Conservation (phyloP, 2,329 filamentous ascomycete species). For the Diaporthe sp. region DNA sequence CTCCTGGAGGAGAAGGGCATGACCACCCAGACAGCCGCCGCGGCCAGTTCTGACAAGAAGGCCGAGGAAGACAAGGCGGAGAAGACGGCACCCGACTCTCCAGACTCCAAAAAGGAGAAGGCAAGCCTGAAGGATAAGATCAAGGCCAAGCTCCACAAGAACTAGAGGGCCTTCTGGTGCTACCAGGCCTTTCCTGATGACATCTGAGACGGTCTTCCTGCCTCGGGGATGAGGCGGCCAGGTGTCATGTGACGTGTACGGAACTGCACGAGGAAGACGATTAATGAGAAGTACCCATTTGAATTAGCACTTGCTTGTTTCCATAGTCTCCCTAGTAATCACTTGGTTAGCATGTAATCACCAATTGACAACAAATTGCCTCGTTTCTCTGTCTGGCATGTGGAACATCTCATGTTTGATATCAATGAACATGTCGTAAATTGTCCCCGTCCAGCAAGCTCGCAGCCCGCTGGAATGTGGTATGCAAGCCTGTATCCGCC, state of each 20-base stretch:
- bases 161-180: constrained; percentile 47
- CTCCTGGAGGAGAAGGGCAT: constrained; percentile 68
- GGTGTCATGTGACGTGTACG: background rate
- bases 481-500: too few relatives aligned
- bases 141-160: constrained; percentile 76
- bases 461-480: background rate
- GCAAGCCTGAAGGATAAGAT: constrained; percentile 73
- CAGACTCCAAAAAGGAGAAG: constrained; percentile 56
- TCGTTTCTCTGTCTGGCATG: background rate
- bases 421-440: too few relatives aligned
- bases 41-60: constrained; percentile 41
- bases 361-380: background rate
- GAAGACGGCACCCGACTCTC: constrained; percentile 45
- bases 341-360: constrained; percentile 23
- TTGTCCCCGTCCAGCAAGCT: background rate
- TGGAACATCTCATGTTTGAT: background rate
- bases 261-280: constrained; percentile 9
- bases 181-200: constrained; percentile 27
- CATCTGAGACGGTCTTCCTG: background rate
- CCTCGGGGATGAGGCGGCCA: background rate
- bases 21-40: constrained; percentile 46
- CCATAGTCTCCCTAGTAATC: constrained; percentile 24
- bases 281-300: constrained; percentile 37
- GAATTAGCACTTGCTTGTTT: constrained; percentile 33
- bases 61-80: constrained; percentile 42